phyloP scores from a whole-genome alignment of 2,329 filamentous ascomycete genomes.

The Monilinia fructigena region DNA sequence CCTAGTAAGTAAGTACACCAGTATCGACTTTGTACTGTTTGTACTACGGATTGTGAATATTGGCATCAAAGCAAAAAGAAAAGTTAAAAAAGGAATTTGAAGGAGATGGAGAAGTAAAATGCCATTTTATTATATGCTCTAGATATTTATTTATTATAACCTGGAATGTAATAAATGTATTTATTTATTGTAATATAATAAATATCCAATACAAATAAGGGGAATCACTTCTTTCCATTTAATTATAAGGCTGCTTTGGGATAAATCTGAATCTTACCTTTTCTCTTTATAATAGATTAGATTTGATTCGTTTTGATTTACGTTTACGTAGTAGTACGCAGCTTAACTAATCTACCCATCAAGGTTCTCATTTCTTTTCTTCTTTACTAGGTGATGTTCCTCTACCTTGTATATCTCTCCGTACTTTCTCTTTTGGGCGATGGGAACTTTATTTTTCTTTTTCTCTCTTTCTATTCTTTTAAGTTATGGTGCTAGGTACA shows the following conservation, averaged over 20 bases:
- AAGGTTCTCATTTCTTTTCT: slow-evolving; percentile 12
- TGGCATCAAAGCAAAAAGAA: no score
- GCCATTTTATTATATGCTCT: not conserved
- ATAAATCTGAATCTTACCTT: not conserved
- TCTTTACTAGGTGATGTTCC: not conserved
- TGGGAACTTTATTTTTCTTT: not conserved
- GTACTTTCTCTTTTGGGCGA: not conserved
- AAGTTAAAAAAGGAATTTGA: no score
- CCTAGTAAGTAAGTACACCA: no score
- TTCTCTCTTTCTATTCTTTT: not conserved
- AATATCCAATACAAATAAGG: not conserved
- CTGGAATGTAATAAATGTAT: no score
- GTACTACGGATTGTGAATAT: no score
- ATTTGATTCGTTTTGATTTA: not conserved
- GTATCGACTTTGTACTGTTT: no score
- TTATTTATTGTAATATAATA: not conserved
- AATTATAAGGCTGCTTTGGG: slow-evolving; percentile 1
- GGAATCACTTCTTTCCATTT: not conserved
- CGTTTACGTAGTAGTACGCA: no score
- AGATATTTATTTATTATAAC: no score
- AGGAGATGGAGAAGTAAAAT: no score
- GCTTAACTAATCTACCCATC: slow-evolving; percentile 6
- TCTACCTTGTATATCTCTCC: not conserved
- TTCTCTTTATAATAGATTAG: not conserved
- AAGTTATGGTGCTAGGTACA: no score